Conservation (phyloP, 208 protist genomes). For the Wallacemonas collosoma region DNA sequence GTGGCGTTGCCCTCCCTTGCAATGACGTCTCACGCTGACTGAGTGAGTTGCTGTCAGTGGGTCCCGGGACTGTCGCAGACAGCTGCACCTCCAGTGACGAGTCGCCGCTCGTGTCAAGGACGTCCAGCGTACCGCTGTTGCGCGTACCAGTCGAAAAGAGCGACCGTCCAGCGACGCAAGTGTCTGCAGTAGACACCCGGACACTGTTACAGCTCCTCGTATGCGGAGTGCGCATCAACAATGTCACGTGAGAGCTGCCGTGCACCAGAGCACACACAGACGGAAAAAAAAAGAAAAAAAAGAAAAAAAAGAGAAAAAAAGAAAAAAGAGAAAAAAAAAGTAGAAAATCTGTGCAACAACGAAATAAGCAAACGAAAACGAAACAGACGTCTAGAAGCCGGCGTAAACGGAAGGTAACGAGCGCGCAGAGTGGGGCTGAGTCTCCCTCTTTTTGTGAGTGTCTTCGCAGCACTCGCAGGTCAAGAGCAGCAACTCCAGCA, state of each 20-base stretch:
- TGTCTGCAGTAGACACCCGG: neutral
- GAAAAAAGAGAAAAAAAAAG: neutral
- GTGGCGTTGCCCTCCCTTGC: no score
- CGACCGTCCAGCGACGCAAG: neutral
- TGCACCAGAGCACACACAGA: neutral
- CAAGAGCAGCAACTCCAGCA: no score
- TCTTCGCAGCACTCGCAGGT: no score
- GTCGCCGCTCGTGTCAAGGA: neutral
- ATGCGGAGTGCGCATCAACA: neutral
- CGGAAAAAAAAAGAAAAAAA: conserved; percentile 5
- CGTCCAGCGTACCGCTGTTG: neutral
- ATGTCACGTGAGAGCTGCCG: neutral
- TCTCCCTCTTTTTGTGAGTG: no score
- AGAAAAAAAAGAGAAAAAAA: neutral
- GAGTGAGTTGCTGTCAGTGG: neutral
- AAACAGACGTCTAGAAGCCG: no score
- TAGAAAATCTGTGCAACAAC: neutral
- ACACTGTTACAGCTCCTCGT: neutral
- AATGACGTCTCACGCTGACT: no score
- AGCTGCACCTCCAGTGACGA: neutral
- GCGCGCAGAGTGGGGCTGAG: no score
- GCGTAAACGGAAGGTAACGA: no score
- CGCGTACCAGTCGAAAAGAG: neutral
- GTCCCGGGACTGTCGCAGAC: neutral
- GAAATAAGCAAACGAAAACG: no score